Percentiles rank a stretch among this genome's conserved stretches.
Conservation (phyloP, 768 basidiomycete species). For the Rhodotorula graminis region DNA sequence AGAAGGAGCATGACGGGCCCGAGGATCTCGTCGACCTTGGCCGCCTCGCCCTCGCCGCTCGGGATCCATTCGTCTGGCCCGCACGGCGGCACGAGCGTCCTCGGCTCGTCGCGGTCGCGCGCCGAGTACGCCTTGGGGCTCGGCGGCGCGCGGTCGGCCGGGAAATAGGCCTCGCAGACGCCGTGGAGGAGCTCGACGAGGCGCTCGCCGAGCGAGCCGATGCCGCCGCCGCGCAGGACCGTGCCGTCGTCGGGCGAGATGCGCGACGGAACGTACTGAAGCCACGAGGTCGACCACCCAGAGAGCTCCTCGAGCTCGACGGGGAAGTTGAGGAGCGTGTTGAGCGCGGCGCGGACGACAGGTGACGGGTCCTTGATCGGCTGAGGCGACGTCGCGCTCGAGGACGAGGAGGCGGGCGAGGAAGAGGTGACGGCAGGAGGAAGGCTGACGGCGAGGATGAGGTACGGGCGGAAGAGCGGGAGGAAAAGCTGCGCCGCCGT, state of each 20-base stretch:
- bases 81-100: background rate
- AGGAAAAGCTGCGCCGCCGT: slow-evolving; percentile 25
- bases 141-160: slow-evolving; percentile 8
- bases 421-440: slow-evolving; percentile 16
- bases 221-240: slow-evolving; percentile 11
- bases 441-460: slow-evolving; percentile 20
- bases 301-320: slow-evolving; percentile 37
- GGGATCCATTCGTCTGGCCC: slow-evolving; percentile 36
- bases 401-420: slow-evolving; percentile 21
- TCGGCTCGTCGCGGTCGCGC: background rate
- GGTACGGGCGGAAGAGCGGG: slow-evolving; percentile 33
- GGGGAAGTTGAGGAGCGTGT: slow-evolving; percentile 36
- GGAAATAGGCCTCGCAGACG: slow-evolving; percentile 31
- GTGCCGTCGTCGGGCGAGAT: slow-evolving; percentile 9
- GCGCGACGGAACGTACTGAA: slow-evolving; percentile 26
- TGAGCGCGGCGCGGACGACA: slow-evolving; percentile 22
- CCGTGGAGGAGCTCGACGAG: slow-evolving; percentile 23
- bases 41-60: slow-evolving; percentile 18
- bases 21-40: slow-evolving; percentile 68
- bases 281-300: slow-evolving; percentile 28
- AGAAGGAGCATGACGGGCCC: slow-evolving; percentile 72
- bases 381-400: background rate
- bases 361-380: slow-evolving; percentile 21
- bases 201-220: slow-evolving; percentile 31
- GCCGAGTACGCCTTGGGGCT: slow-evolving; percentile 2